Percentiles rank a stretch among this genome's conserved stretches.
Evolutionary conservation across 306 rosid species (phyloP).

Genomic region (Prunus salicina): DNA sequence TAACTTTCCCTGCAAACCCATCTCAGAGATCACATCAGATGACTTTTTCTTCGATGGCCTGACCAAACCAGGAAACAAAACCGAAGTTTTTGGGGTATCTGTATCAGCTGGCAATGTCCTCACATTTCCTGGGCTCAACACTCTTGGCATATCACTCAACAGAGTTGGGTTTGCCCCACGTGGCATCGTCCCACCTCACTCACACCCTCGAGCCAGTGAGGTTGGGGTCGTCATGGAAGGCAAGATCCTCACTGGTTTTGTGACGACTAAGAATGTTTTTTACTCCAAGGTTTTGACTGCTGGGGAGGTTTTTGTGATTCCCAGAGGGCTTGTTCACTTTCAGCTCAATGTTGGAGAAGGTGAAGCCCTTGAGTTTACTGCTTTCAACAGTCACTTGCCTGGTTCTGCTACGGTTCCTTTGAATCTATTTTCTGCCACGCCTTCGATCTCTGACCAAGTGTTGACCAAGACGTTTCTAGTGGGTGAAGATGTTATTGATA

Average conservation of each 20-base stretch:
- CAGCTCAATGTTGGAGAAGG: constrained; percentile 33
- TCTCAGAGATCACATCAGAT: not conserved
- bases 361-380: constrained; percentile 14
- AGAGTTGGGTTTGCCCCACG: constrained; percentile 20
- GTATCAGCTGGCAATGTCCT: constrained; percentile 23
- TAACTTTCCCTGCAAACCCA: constrained; percentile 12
- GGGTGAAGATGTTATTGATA: not conserved
- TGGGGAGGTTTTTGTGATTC: constrained; percentile 31
- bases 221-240: constrained; percentile 26
- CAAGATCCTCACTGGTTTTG: constrained; percentile 27
- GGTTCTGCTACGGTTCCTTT: constrained; percentile 4
- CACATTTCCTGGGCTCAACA: constrained; percentile 29
- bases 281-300: constrained; percentile 25
- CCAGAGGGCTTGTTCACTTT: constrained; percentile 43
- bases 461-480: constrained; percentile 22
- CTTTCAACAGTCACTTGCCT: constrained; percentile 32
- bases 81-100: not conserved
- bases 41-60: constrained; percentile 28
- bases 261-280: constrained; percentile 26
- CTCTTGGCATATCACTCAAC: constrained; percentile 29
- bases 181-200: constrained; percentile 32
- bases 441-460: constrained; percentile 26
- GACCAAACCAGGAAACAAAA: constrained; percentile 33
- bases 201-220: constrained; percentile 39
- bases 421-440: constrained; percentile 20